phyloP scores from a whole-genome alignment of 108 stramenopile species.

The Schizochytrium sp. region DNA sequence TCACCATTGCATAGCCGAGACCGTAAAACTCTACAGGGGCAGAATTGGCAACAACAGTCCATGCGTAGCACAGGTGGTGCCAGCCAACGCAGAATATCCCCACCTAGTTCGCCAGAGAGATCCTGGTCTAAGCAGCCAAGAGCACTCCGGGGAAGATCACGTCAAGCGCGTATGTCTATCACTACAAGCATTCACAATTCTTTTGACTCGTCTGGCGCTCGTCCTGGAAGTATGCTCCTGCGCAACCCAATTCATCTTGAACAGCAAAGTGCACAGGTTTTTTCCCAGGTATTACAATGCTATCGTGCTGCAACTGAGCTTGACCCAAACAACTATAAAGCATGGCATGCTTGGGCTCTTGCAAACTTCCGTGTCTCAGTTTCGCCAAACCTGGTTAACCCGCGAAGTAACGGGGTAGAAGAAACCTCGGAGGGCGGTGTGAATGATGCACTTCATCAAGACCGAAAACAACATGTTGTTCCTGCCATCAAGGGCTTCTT shows the following conservation, averaged over 20 bases:
- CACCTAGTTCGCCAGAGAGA: too few relatives aligned
- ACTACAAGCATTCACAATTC: conserved; percentile 25
- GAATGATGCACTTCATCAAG: conserved; percentile 8
- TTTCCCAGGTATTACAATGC: neutral
- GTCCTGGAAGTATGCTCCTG: neutral
- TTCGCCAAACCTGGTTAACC: neutral
- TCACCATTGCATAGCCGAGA: too few relatives aligned
- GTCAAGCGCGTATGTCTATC: conserved; percentile 54
- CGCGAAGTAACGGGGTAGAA: neutral
- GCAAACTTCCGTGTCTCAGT: conserved; percentile 85
- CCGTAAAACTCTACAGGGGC: too few relatives aligned
- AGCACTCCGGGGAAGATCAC: neutral
- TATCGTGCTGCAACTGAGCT: conserved; percentile 34
- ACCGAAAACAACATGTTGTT: conserved; percentile 45
- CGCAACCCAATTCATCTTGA: neutral
- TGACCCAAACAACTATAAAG: conserved; percentile 83
- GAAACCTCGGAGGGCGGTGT: neutral
- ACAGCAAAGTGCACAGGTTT: conserved; percentile 3
- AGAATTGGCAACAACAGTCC: too few relatives aligned
- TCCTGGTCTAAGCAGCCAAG: too few relatives aligned
- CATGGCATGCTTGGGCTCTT: conserved; percentile 97
- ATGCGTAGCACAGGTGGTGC: too few relatives aligned
- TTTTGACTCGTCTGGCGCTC: neutral
- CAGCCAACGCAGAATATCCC: too few relatives aligned
- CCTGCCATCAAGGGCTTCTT: conserved; percentile 92